Evolutionary conservation across 2,329 filamentous ascomycete species (phyloP), one percentile per base, ranked within the genome.

Genomic region (Talaromyces sp.): DNA sequence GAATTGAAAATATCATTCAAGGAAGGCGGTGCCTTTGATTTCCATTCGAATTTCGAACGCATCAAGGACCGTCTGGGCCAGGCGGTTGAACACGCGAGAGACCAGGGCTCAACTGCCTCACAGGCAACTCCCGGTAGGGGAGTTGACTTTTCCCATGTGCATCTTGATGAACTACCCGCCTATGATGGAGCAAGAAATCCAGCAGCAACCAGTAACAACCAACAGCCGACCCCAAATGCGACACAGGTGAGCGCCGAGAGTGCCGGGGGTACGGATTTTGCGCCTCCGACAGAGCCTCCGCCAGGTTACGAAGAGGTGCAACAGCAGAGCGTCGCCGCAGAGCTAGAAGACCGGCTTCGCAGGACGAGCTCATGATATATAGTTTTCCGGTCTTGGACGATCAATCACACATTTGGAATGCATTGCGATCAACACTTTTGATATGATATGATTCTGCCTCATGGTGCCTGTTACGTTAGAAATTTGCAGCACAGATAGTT

Each of bases 1-100:
- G 91, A 95, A 69, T 75, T 96, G 66, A 92, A 90, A 72, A 83
- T 97, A 68, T 92, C 88, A 24, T 98, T 98, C 80, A 93, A 92
- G 71, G 93, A 98, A 64, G 93, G 93, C 50, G 93, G 93, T n/a
- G 93, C 93, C 61, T 95, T 89, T 73, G 92, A 96, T 67, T 98
- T 96, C 71, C 88, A 93, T 68, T 84, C 86, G 56, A 85, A 85
- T 57, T 96, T 93, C 70, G 91, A 96, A 68, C 83, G 89, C 59
- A 86, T 97, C 65, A 92, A 91, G 71, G 93, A 96, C 71, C 84
- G 91, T 7, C 78, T 96, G 59, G 84, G 89, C 65, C 91, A 97
- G 68, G 91, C 88, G 8, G 85, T 92, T 41, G 90, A 95, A 59
- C 83, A 89, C 61, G 87, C 88, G 32, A 78, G 87, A 59, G 88